These are phyloP conservation scores for Orobanche coerulescens DNA, from an alignment of 257 asterid genomes.

Conservation along the genomic window DNA sequence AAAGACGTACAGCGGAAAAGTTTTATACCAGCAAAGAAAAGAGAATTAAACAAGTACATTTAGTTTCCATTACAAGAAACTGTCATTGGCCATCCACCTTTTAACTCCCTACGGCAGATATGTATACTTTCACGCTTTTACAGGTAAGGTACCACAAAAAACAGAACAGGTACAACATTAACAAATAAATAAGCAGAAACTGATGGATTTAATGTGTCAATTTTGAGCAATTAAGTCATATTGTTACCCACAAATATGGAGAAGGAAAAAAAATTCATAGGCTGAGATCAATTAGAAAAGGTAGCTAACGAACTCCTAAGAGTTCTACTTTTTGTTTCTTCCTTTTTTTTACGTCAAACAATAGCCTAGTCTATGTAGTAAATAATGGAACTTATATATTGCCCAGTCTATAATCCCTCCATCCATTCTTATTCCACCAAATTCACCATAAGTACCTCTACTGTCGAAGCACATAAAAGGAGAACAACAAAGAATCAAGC, in stretches of 20 bases:
- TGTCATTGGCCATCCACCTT: neutral
- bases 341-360: too few relatives aligned
- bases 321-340: neutral
- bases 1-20: neutral
- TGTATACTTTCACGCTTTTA: neutral
- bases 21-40: neutral
- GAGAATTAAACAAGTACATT: neutral
- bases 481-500: neutral
- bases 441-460: too few relatives aligned
- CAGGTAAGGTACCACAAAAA: neutral
- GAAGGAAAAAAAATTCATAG: neutral
- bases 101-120: neutral
- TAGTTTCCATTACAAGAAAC: neutral
- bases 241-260: neutral
- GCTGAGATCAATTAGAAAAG: neutral
- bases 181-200: neutral
- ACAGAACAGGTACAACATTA: neutral
- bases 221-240: neutral
- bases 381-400: too few relatives aligned
- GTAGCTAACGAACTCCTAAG: neutral
- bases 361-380: too few relatives aligned
- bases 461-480: too few relatives aligned
- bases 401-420: too few relatives aligned
- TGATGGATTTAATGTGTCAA: neutral
- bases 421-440: too few relatives aligned